Percentiles rank a stretch among this genome's conserved stretches.
These are phyloP conservation scores for Lentinula aciculospora DNA, from an alignment of 768 basidiomycete genomes.

Conservation along the genomic window DNA sequence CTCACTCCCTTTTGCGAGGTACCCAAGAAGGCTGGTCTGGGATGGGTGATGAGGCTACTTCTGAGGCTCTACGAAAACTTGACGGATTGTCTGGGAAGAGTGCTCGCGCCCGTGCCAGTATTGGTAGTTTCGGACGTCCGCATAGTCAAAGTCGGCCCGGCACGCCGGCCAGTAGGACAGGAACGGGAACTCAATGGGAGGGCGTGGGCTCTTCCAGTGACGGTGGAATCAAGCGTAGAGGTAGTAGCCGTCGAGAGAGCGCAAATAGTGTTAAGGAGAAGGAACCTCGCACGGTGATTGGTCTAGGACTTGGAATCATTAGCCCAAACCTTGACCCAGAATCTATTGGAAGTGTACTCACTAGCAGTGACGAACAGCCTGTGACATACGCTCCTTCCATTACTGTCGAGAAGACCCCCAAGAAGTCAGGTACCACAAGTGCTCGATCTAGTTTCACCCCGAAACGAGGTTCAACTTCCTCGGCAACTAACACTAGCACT, in stretches of 20 bases:
- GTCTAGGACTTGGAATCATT: slow-evolving; percentile 27
- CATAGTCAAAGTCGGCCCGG: slow-evolving; percentile 64
- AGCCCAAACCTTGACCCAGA: slow-evolving; percentile 36
- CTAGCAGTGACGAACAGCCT: slow-evolving; percentile 56
- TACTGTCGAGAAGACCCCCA: slow-evolving; percentile 57
- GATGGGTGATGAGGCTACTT: slow-evolving; percentile 83
- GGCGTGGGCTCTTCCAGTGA: slow-evolving; percentile 41
- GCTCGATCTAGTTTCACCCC: slow-evolving; percentile 73
- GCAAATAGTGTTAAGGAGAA: slow-evolving; percentile 36
- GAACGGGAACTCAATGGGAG: slow-evolving; percentile 67
- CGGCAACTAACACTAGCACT: slow-evolving; percentile 78
- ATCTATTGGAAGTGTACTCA: slow-evolving; percentile 31
- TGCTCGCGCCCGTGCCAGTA: slow-evolving; percentile 71
- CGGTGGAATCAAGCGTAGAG: slow-evolving; percentile 21
- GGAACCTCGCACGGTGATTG: slow-evolving; percentile 32
- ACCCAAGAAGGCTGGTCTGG: slow-evolving; percentile 89
- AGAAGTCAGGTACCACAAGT: slow-evolving; percentile 52
- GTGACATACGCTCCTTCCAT: slow-evolving; percentile 26
- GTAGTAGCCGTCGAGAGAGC: slow-evolving; percentile 37
- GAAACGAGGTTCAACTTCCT: slow-evolving; percentile 86
- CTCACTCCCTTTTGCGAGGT: slow-evolving; percentile 79
- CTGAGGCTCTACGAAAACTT: slow-evolving; percentile 86
- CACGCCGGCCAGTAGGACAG: slow-evolving; percentile 63
- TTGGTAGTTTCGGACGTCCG: slow-evolving; percentile 65
- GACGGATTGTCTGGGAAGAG: slow-evolving; percentile 82